Percentiles rank a stretch among this genome's conserved stretches.
Evolutionary conservation across 139 green algal genomes (phyloP).

Genomic region (Chlorella ohadii): DNA sequence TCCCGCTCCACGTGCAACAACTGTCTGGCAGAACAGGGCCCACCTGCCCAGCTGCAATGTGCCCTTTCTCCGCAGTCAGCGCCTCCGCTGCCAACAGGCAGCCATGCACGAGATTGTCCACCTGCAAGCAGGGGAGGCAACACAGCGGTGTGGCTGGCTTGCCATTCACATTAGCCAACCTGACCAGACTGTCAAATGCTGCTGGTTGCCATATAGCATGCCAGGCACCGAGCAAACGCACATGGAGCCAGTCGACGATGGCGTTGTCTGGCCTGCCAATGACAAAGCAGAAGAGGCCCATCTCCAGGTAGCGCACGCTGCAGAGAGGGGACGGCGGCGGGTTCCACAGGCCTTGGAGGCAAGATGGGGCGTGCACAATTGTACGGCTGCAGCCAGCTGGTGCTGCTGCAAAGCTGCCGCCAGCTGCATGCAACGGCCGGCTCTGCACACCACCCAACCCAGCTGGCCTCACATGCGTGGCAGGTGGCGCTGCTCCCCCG

Average conservation of each 20-base stretch:
- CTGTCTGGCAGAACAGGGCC: too few relatives aligned
- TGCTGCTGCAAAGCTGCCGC: too few relatives aligned
- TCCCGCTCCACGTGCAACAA: too few relatives aligned
- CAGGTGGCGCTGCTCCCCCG: slow-evolving; percentile 52
- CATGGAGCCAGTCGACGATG: slow-evolving; percentile 51
- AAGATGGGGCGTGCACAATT: too few relatives aligned
- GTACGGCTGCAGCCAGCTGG: too few relatives aligned
- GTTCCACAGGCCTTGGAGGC: too few relatives aligned
- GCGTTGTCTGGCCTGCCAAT: not conserved
- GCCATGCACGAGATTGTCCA: slow-evolving; percentile 43
- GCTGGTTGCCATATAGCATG: too few relatives aligned
- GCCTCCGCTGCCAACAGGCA: slow-evolving; percentile 26
- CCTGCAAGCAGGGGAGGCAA: not conserved
- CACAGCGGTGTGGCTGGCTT: not conserved
- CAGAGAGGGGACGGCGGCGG: not conserved
- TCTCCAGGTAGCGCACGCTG: slow-evolving; percentile 11
- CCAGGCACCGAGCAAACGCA: too few relatives aligned
- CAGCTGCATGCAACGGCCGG: too few relatives aligned
- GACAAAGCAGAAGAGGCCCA: slow-evolving; percentile 35
- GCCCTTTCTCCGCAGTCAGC: slow-evolving; percentile 21
- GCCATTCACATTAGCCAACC: too few relatives aligned
- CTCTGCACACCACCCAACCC: too few relatives aligned
- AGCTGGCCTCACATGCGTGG: slow-evolving; percentile 24
- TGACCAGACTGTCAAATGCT: too few relatives aligned
- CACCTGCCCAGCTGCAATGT: slow-evolving; percentile 36